Evolutionary conservation across 768 basidiomycete species (phyloP), one percentile per base, ranked within the genome.

Genomic region (Trametes punicea): DNA sequence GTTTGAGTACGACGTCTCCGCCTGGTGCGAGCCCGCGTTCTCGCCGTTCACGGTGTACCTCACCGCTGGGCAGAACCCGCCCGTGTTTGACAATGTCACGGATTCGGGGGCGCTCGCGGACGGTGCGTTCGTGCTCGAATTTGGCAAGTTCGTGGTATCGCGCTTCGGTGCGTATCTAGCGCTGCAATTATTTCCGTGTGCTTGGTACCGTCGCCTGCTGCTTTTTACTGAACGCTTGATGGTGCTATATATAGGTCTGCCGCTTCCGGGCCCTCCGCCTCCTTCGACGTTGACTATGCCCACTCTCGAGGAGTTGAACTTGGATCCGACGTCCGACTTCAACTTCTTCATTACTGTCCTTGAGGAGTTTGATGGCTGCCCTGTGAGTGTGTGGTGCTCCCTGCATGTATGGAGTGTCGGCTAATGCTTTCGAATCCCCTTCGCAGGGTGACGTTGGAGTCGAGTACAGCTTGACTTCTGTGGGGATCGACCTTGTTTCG

Each of bases 1-100:
- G 23, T 64, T 64, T 41, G 45, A 40, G 26, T 64, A 60, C 50
- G 44, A 25, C 21, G 30, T 53, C n/a, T 55, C 49, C 15, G 40
- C 57, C 51, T 58, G 54, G 46, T 64, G 63, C 54, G 57, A 62
- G 52, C 54, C 55, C 16, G 57, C 51, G 6, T 64, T 49, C 53
- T 40, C 51, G 34, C 60, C 60, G 20, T 54, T 64, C 52, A 55
- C 58, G 18, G 60, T 64, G 6, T 64, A 56, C 47, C 56, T 62
- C 36, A 56, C 61, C 20, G 33, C 38, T 44, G 59, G 61, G 16
- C 30, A 42, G 13, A 29, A 34, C 27, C 53, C 54, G 31, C 63
- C 63, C 7, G 23, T 51, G 29, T 55, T 51, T 29, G 54, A 29
- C 30, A 56, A 65, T 50, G 52, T 65, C 13, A 62, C 58, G 11